Percentiles rank a stretch among this genome's conserved stretches.
Conservation (phyloP, 192 early-diverging fungal species). For the Coemansia sp. region DNA sequence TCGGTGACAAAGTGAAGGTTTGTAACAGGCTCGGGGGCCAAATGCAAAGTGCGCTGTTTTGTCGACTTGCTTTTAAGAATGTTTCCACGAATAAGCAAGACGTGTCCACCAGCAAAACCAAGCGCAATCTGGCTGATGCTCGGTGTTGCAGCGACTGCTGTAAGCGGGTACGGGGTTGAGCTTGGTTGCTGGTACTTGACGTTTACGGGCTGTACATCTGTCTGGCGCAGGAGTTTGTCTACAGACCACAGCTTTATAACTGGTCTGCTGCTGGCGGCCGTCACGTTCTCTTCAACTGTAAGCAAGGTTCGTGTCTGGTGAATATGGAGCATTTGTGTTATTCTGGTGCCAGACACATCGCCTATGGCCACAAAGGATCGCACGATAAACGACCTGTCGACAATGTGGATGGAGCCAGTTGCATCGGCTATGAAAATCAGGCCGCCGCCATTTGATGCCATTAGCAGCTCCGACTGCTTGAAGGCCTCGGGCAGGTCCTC, state of each 20-base stretch:
- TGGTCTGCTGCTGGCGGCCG: conserved; percentile 20
- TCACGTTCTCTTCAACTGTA: conserved; percentile 60
- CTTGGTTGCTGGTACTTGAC: conserved; percentile 41
- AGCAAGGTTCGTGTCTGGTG: conserved; percentile 77
- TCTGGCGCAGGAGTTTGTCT: conserved; percentile 36
- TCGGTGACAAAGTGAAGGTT: conserved; percentile 56
- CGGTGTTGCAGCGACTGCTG: conserved; percentile 54
- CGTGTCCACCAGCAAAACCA: conserved; percentile 90
- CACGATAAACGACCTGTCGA: conserved; percentile 64
- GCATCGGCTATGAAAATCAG: conserved; percentile 50
- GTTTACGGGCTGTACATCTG: conserved; percentile 39
- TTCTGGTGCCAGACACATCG: conserved; percentile 61
- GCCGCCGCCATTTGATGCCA: conserved; percentile 48
- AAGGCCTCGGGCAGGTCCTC: conserved; percentile 45
- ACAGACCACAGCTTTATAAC: conserved; percentile 51
- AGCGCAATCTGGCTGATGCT: conserved; percentile 84
- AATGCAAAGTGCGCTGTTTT: conserved; percentile 79
- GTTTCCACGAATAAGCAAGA: conserved; percentile 80
- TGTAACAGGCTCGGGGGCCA: conserved; percentile 82
- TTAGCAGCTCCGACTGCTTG: conserved; percentile 42
- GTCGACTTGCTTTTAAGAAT: conserved; percentile 73
- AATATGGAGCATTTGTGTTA: conserved; percentile 83
- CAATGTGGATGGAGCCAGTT: conserved; percentile 59
- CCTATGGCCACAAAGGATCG: conserved; percentile 58
- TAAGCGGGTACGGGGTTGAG: conserved; percentile 47